These are phyloP conservation scores for Polytrichum commune DNA, from an alignment of 225 moss, liverwort and hornwort species.

Conservation along the genomic window DNA sequence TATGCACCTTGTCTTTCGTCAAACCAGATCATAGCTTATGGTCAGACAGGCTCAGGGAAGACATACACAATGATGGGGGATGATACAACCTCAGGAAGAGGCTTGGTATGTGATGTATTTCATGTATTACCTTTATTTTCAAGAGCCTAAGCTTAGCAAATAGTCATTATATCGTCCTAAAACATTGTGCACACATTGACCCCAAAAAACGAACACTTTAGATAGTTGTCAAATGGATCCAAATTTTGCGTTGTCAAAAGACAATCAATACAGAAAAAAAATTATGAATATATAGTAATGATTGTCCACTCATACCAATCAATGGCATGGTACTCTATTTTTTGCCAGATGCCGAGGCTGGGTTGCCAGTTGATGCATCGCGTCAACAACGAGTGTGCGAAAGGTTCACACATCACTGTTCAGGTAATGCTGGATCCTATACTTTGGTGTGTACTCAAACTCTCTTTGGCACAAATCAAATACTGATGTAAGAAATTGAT, in stretches of 20 bases:
- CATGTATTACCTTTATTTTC: background rate
- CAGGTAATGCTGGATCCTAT: slow-evolving; percentile 1
- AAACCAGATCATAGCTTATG: slow-evolving; percentile 53
- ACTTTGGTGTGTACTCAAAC: background rate
- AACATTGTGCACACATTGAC: too few species aligned
- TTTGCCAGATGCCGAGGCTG: slow-evolving; percentile 3
- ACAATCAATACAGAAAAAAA: too few species aligned
- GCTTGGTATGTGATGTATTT: slow-evolving; percentile 43
- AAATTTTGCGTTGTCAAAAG: too few species aligned
- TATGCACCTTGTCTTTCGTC: too few species aligned
- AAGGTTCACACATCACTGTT: slow-evolving; percentile 2
- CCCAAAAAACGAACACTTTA: too few species aligned
- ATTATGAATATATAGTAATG: too few species aligned
- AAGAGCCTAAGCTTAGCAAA: too few species aligned
- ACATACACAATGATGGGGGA: slow-evolving; percentile 71
- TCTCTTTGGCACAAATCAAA: too few species aligned
- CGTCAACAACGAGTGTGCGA: slow-evolving; percentile 3
- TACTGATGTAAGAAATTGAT: background rate
- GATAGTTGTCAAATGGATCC: too few species aligned
- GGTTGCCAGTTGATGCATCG: slow-evolving; percentile 17
- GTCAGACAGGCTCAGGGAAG: slow-evolving; percentile 63
- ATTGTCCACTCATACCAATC: too few species aligned
- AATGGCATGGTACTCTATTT: background rate
- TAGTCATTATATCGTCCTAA: too few species aligned
- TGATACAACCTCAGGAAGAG: slow-evolving; percentile 38